phyloP scores from a whole-genome alignment of 164 flowering plant species.

The Stephania yunnanensis region DNA sequence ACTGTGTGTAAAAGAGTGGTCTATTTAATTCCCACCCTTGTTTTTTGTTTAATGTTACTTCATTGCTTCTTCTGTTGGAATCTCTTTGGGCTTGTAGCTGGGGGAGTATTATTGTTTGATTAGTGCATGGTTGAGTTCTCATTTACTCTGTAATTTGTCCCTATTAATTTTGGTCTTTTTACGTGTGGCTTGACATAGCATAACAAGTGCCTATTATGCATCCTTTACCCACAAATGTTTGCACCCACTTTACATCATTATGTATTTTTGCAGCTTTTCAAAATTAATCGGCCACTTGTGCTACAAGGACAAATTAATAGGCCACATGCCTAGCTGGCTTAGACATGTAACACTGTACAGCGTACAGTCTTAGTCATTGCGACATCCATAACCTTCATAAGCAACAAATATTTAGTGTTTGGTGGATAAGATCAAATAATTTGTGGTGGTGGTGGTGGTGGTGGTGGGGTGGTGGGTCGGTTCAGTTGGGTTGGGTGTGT shows the following conservation, averaged over 20 bases:
- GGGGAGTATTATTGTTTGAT: slow-evolving; percentile 1
- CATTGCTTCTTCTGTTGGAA: not conserved
- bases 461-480: not conserved
- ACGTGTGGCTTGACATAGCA: not conserved
- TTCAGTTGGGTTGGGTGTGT: not conserved
- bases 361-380: no score
- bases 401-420: no score
- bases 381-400: no score
- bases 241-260: not conserved
- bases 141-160: not conserved
- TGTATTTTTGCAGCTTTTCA: not conserved
- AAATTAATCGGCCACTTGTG: not conserved
- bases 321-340: not conserved
- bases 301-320: not conserved
- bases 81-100: not conserved
- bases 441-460: no score
- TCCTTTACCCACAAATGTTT: no score
- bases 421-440: no score
- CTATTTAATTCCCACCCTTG: not conserved
- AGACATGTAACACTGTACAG: not conserved
- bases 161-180: not conserved
- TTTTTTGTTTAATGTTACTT: not conserved
- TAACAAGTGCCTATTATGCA: not conserved
- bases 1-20: slow-evolving; percentile 4
- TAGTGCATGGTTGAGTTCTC: not conserved